A percentile compares a stretch with the other conserved stretches of the same genome.
Evolutionary conservation across 2,329 filamentous ascomycete genomes (phyloP).

Genomic region (Dryadomyces sulphureus): DNA sequence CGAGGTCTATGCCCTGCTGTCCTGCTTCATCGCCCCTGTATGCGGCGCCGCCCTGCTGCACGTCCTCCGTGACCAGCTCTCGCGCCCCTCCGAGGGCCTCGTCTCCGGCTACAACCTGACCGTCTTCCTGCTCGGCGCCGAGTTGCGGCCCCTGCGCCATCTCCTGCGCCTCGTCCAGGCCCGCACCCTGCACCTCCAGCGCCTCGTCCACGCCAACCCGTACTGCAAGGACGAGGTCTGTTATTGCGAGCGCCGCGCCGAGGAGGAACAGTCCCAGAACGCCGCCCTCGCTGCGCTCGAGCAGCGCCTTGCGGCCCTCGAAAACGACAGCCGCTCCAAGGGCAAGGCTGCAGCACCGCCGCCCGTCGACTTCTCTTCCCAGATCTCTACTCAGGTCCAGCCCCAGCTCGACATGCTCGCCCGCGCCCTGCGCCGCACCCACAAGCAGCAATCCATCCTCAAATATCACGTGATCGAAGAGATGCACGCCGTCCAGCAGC

Average conservation of each 20-base stretch:
- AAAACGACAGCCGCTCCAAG: constrained; percentile 23
- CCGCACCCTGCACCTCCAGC: constrained; percentile 69
- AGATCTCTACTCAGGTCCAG: constrained; percentile 52
- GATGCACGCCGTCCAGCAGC: constrained; percentile 54
- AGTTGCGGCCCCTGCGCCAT: constrained; percentile 71
- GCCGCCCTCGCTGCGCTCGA: constrained; percentile 37
- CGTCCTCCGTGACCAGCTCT: constrained; percentile 64
- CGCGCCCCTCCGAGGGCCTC: constrained; percentile 68
- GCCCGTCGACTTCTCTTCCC: constrained; percentile 24
- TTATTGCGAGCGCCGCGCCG: constrained; percentile 7
- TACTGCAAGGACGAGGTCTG: constrained; percentile 15
- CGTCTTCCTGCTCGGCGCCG: constrained; percentile 77
- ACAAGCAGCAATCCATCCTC: constrained; percentile 70
- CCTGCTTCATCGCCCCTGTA: constrained; percentile 67
- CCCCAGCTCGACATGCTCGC: constrained; percentile 80
- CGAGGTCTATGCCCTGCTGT: constrained; percentile 58
- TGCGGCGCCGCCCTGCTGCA: constrained; percentile 76
- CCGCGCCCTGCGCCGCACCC: constrained; percentile 76
- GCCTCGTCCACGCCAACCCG: constrained; percentile 45
- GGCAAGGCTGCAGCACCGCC: background rate
- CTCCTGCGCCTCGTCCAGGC: constrained; percentile 66
- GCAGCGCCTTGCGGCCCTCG: constrained; percentile 54
- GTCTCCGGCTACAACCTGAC: constrained; percentile 88
- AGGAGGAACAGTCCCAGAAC: constrained; percentile 19
- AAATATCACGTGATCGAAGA: constrained; percentile 63